These are phyloP conservation scores for Umbelopsis sp. DNA, from an alignment of 371 early-diverging fungal species.

Conservation along the genomic window DNA sequence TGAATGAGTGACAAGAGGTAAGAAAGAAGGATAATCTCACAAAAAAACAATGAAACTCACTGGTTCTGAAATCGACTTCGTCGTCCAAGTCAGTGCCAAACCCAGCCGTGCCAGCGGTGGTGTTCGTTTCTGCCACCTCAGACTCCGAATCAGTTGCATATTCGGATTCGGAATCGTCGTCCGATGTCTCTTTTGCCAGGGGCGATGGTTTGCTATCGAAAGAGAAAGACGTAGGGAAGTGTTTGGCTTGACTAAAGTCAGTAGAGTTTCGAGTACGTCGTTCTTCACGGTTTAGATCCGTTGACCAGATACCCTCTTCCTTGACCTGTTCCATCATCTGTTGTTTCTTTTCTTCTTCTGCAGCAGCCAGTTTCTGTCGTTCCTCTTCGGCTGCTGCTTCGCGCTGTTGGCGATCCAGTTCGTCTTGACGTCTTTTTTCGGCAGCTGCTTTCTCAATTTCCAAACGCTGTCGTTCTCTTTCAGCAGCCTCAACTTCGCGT, in stretches of 20 bases:
- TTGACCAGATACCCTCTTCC: conserved; percentile 13
- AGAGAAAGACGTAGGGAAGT: conserved; percentile 3
- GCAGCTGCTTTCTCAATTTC: conserved; percentile 20
- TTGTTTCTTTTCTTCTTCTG: conserved; percentile 27
- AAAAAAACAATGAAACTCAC: conserved; percentile 27
- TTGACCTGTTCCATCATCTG: conserved; percentile 15
- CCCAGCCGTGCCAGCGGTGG: conserved; percentile 48
- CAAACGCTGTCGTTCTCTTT: conserved; percentile 40
- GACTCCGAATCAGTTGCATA: not conserved
- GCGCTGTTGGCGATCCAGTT: no score
- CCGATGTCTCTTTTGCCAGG: no score
- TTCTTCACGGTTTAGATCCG: not conserved
- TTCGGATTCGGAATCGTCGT: conserved; percentile 1
- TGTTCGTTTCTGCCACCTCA: conserved; percentile 18
- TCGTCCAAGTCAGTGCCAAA: conserved; percentile 51
- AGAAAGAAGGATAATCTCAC: no score
- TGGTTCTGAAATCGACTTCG: conserved; percentile 51
- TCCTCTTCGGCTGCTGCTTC: conserved; percentile 25
- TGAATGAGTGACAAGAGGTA: no score
- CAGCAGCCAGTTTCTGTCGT: conserved; percentile 27
- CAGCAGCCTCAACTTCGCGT: conserved; percentile 47
- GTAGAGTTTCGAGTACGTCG: conserved; percentile 1
- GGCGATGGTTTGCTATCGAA: not conserved
- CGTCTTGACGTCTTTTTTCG: conserved; percentile 33
- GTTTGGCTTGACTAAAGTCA: conserved; percentile 1